Percentiles rank a stretch among this genome's conserved stretches.
Conservation (phyloP, 1,284 basidiomycete genomes). For the Puccinia novopanici region DNA sequence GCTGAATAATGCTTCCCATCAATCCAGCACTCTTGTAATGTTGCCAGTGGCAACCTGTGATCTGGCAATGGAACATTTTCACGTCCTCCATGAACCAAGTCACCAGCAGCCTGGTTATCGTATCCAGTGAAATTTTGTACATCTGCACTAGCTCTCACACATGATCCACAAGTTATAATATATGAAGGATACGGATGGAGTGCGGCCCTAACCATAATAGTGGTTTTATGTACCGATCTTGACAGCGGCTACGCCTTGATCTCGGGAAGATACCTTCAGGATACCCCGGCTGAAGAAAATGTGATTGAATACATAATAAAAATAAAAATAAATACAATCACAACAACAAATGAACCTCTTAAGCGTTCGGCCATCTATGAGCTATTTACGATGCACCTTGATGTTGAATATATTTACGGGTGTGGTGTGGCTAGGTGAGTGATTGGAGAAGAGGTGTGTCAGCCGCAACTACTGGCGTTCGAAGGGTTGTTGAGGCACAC, state of each 20-base stretch:
- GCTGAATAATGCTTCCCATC: not conserved
- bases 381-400: not conserved
- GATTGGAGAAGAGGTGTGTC: no score
- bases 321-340: not conserved
- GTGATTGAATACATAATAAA: slow-evolving; percentile 4
- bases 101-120: no score
- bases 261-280: slow-evolving; percentile 8
- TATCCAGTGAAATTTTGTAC: not conserved
- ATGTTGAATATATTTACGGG: not conserved
- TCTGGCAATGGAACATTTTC: no score
- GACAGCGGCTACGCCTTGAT: slow-evolving; percentile 33
- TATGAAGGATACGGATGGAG: not conserved
- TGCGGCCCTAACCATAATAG: slow-evolving; percentile 7
- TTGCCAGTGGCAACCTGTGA: not conserved
- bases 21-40: not conserved
- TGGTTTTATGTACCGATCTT: slow-evolving; percentile 5
- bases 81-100: no score
- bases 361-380: no score
- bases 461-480: no score
- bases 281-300: not conserved
- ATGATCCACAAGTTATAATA: not conserved
- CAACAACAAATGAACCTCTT: no score
- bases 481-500: not conserved
- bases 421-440: not conserved
- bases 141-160: slow-evolving; percentile 3